Evolutionary conservation across 139 green algal species (phyloP).

Genomic region (Picochlorum costavermella): DNA sequence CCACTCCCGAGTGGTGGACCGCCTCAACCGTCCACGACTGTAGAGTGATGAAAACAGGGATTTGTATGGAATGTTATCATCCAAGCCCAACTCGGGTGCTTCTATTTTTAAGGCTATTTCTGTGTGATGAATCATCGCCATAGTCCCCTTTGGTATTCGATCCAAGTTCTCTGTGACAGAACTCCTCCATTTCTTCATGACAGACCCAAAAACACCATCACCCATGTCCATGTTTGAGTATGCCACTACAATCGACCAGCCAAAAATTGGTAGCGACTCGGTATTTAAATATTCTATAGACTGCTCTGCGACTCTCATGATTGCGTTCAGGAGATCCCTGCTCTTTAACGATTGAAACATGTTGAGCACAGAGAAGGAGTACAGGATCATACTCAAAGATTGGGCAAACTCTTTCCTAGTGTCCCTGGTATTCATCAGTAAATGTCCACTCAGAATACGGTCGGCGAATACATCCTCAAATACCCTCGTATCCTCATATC

Average conservation of each 20-base stretch:
- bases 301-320: not conserved
- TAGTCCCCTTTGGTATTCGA: too few species aligned
- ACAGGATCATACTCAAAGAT: not conserved
- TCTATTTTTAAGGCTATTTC: too few species aligned
- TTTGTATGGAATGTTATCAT: too few species aligned
- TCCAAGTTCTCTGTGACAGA: too few species aligned
- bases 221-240: not conserved
- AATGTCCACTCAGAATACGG: not conserved
- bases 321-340: not conserved
- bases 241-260: constrained; percentile 9
- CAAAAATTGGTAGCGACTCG: constrained; percentile 1
- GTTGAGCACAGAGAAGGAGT: not conserved
- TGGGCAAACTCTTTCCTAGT: not conserved
- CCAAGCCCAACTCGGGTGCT: too few species aligned
- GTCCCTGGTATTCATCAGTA: not conserved
- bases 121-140: too few species aligned
- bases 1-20: not conserved
- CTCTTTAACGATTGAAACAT: not conserved
- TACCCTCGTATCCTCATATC: not conserved
- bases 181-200: too few species aligned
- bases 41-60: too few species aligned
- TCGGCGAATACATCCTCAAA: not conserved
- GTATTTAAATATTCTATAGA: not conserved
- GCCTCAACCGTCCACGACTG: not conserved
- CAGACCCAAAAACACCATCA: not conserved